phyloP scores from a whole-genome alignment of 2,329 filamentous ascomycete species.

The Ophiocordyceps unilateralis region DNA sequence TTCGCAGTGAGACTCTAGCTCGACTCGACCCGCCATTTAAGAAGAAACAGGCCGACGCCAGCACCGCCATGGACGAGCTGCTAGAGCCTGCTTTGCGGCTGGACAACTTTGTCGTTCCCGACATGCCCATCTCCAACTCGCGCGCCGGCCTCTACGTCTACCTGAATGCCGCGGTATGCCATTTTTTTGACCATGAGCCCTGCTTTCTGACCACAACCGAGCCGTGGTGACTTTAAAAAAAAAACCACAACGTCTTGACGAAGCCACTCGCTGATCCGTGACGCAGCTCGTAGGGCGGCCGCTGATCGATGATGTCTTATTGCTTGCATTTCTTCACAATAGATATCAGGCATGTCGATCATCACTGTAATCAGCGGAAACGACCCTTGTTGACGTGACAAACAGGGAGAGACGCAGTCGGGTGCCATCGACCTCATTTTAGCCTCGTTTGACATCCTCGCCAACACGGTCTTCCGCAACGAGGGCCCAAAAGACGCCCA shows the following conservation, averaged over 20 bases:
- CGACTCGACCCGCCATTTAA: slow-evolving; percentile 36
- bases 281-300: slow-evolving; percentile 61
- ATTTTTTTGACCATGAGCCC: background rate
- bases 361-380: background rate
- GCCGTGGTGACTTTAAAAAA: no score
- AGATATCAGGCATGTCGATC: slow-evolving; percentile 50
- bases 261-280: background rate
- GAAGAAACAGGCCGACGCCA: slow-evolving; percentile 28
- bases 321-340: slow-evolving; percentile 69
- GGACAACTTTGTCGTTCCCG: slow-evolving; percentile 37
- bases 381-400: background rate
- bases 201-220: no score
- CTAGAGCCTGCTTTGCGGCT: slow-evolving; percentile 38
- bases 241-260: no score
- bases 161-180: slow-evolving; percentile 57
- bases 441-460: slow-evolving; percentile 76
- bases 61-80: slow-evolving; percentile 36
- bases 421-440: slow-evolving; percentile 71
- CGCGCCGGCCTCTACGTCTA: slow-evolving; percentile 74
- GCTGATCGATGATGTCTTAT: slow-evolving; percentile 59
- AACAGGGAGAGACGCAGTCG: slow-evolving; percentile 55
- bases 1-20: slow-evolving; percentile 38
- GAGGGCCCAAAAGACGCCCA: slow-evolving; percentile 44
- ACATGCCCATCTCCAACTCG: slow-evolving; percentile 56
- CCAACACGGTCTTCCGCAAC: slow-evolving; percentile 62